Evolutionary conservation across 1,139 yeast genomes (phyloP).

Genomic region (Debaryomycetaceae sp.): DNA sequence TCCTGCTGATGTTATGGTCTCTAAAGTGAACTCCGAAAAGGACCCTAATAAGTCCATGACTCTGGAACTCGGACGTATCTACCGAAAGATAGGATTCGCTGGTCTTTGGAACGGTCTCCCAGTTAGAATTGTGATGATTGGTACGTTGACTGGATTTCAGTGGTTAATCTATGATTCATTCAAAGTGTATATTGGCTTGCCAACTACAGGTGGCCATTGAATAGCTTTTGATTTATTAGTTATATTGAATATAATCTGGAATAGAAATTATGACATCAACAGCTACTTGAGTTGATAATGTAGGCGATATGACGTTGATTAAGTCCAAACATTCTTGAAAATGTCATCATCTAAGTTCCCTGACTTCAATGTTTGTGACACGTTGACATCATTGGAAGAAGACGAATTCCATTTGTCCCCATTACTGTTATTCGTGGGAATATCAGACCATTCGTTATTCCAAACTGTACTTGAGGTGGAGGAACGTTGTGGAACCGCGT

Average conservation of each 20-base stretch:
- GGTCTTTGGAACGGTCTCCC: constrained; percentile 96
- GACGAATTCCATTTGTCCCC: constrained; percentile 1
- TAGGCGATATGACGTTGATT: constrained; percentile 1
- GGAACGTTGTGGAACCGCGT: constrained; percentile 6
- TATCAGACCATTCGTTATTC: constrained; percentile 40
- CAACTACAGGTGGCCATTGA: constrained; percentile 78
- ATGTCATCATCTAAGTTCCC: constrained; percentile 39
- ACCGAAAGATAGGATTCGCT: constrained; percentile 73
- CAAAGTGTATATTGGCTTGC: constrained; percentile 86
- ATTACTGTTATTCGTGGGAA: constrained; percentile 8
- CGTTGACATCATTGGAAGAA: constrained; percentile 1
- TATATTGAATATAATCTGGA: not conserved
- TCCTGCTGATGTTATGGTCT: constrained; percentile 97
- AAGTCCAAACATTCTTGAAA: constrained; percentile 59
- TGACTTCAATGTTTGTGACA: constrained; percentile 9
- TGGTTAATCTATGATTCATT: constrained; percentile 95
- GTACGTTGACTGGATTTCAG: constrained; percentile 94
- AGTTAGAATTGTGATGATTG: constrained; percentile 92
- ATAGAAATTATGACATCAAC: not conserved
- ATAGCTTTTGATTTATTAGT: constrained; percentile 3
- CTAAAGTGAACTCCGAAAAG: constrained; percentile 79
- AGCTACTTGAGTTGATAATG: not conserved
- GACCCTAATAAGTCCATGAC: constrained; percentile 63
- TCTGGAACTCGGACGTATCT: constrained; percentile 68
- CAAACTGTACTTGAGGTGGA: constrained; percentile 15